These are phyloP conservation scores for Corymbia calophylla DNA, from an alignment of 441 rosid species.

Conservation along the genomic window DNA sequence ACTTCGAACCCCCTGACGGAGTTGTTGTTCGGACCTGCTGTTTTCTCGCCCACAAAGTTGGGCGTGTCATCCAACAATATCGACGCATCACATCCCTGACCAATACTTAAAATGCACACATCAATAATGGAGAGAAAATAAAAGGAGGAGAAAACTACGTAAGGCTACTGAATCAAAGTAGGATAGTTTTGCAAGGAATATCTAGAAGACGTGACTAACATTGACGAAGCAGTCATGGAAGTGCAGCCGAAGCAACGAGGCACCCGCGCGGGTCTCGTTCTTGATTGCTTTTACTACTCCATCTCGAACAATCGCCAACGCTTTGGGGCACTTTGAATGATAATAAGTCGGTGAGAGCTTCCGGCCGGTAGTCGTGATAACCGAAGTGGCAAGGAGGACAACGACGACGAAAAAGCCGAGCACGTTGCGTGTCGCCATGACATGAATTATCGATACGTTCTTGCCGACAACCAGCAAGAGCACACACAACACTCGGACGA, in stretches of 20 bases:
- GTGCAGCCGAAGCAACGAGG: slow-evolving; percentile 28
- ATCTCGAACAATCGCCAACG: not conserved
- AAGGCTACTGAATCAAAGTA: not conserved
- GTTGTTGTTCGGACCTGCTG: slow-evolving; percentile 23
- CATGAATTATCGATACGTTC: not conserved
- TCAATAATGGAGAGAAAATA: not conserved
- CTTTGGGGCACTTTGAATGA: not conserved
- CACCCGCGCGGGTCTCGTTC: not conserved
- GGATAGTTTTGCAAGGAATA: not conserved
- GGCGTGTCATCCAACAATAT: slow-evolving; percentile 28
- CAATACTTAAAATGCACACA: not conserved
- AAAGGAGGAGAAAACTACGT: not conserved
- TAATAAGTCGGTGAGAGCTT: not conserved
- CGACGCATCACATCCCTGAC: slow-evolving; percentile 47
- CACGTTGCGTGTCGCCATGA: not conserved
- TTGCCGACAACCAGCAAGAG: not conserved
- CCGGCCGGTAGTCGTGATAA: not conserved
- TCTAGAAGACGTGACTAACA: slow-evolving; percentile 5
- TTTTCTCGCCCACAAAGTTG: slow-evolving; percentile 32
- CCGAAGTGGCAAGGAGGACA: not conserved
- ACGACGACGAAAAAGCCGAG: not conserved
- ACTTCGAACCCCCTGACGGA: slow-evolving; percentile 29
- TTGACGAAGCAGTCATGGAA: slow-evolving; percentile 46
- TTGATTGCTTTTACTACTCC: not conserved
- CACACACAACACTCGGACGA: not conserved